phyloP scores from a whole-genome alignment of 1,139 yeast species.

The Wickerhamomyces sp. region DNA sequence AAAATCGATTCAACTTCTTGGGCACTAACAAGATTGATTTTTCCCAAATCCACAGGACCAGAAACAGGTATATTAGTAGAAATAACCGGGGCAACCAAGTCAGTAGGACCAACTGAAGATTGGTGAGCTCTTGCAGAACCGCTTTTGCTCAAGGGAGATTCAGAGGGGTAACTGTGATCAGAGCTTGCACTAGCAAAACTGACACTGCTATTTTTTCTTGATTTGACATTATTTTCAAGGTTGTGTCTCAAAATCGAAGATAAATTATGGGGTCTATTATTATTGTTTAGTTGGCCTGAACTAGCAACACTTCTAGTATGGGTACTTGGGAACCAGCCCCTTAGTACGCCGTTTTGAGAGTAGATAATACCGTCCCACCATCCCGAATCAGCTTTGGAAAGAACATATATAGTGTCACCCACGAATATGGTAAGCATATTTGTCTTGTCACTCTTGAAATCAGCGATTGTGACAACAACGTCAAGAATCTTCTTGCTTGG shows the following conservation, averaged over 20 bases:
- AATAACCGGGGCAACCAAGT: not conserved
- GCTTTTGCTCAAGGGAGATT: not conserved
- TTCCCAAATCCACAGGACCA: constrained; percentile 7
- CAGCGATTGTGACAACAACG: constrained; percentile 21
- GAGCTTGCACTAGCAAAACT: constrained; percentile 21
- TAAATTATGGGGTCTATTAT: constrained; percentile 8
- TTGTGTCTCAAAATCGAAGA: constrained; percentile 16
- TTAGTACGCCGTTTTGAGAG: constrained; percentile 26
- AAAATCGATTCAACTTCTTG: constrained; percentile 33
- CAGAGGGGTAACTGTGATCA: constrained; percentile 15
- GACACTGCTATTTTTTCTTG: constrained; percentile 20
- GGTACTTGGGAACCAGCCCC: constrained; percentile 79
- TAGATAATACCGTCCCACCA: constrained; percentile 78
- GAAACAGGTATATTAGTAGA: constrained; percentile 3
- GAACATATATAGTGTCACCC: constrained; percentile 32
- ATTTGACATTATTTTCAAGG: constrained; percentile 11
- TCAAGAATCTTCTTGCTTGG: constrained; percentile 17
- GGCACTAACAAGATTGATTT: constrained; percentile 26
- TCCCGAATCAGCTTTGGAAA: constrained; percentile 49
- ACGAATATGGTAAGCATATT: constrained; percentile 19
- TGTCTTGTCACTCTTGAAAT: constrained; percentile 17
- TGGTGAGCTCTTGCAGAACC: not conserved
- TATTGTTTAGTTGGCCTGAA: constrained; percentile 6
- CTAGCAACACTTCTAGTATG: constrained; percentile 35
- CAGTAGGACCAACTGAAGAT: not conserved